phyloP scores from a whole-genome alignment of 495 filamentous ascomycete species.

The Penicillium tannophilum region DNA sequence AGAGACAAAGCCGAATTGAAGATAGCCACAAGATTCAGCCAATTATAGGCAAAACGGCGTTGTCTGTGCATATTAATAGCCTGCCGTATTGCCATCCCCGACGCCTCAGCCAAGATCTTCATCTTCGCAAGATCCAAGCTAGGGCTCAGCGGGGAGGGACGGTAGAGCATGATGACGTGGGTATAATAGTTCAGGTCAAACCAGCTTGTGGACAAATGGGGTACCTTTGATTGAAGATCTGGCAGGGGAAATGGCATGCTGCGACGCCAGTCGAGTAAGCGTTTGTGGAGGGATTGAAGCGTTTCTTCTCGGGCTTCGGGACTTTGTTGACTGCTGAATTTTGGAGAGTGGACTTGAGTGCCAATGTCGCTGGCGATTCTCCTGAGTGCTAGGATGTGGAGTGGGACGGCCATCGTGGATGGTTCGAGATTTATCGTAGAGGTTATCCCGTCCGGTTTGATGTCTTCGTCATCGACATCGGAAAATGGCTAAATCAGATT shows the following conservation, averaged over 20 bases:
- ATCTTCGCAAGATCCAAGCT: slow-evolving; percentile 29
- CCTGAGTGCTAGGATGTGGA: slow-evolving; percentile 39
- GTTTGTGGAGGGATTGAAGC: slow-evolving; percentile 32
- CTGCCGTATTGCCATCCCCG: slow-evolving; percentile 40
- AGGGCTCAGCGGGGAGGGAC: slow-evolving; percentile 39
- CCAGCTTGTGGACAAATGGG: slow-evolving; percentile 42
- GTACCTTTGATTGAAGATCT: slow-evolving; percentile 36
- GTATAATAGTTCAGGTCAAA: slow-evolving; percentile 46
- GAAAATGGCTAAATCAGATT: slow-evolving; percentile 30
- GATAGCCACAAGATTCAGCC: slow-evolving; percentile 40
- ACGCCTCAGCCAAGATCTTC: slow-evolving; percentile 35
- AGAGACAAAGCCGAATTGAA: slow-evolving; percentile 40
- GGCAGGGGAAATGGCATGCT: slow-evolving; percentile 46
- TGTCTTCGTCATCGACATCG: slow-evolving; percentile 37
- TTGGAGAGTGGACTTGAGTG: slow-evolving; percentile 28
- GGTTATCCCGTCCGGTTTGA: slow-evolving; percentile 27
- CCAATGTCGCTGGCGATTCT: slow-evolving; percentile 40
- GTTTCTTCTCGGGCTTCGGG: slow-evolving; percentile 27
- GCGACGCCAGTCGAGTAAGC: slow-evolving; percentile 41
- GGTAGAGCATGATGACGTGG: slow-evolving; percentile 40
- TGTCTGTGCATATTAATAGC: slow-evolving; percentile 39
- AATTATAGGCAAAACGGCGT: slow-evolving; percentile 41
- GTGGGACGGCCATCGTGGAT: slow-evolving; percentile 40
- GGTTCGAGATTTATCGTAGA: slow-evolving; percentile 22
- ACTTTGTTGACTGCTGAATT: slow-evolving; percentile 13